Conservation (phyloP, 2,329 filamentous ascomycete genomes). For the Pseudocercospora pini-densiflorae region DNA sequence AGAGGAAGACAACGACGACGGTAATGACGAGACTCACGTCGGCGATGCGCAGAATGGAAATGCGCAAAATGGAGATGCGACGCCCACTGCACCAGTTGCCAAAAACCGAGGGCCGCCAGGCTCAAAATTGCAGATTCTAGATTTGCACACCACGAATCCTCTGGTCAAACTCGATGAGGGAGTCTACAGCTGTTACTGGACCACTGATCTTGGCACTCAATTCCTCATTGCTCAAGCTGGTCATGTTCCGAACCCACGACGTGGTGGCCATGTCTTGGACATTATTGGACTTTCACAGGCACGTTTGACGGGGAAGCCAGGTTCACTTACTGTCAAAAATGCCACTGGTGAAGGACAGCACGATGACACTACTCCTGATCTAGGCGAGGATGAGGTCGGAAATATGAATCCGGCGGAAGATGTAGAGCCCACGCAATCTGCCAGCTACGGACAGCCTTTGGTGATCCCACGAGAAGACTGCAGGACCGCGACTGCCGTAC, state of each 20-base stretch:
- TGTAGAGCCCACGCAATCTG: neutral
- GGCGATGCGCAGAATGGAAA: slow-evolving; percentile 6
- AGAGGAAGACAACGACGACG: slow-evolving; percentile 6
- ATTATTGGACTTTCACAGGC: slow-evolving; percentile 72
- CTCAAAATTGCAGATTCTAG: slow-evolving; percentile 73
- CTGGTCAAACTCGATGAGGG: slow-evolving; percentile 79
- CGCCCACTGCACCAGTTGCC: neutral
- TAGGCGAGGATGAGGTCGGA: slow-evolving; percentile 5
- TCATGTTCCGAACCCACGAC: slow-evolving; percentile 48
- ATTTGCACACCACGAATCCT: slow-evolving; percentile 75
- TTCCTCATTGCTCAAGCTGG: slow-evolving; percentile 60
- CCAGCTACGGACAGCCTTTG: slow-evolving; percentile 21
- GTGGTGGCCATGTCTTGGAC: slow-evolving; percentile 65
- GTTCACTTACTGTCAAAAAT: slow-evolving; percentile 54
- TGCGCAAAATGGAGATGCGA: neutral
- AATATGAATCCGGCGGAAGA: neutral
- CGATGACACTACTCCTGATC: neutral
- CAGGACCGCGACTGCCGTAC: slow-evolving; percentile 25
- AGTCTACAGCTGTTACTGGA: slow-evolving; percentile 81
- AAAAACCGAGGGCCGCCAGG: slow-evolving; percentile 35
- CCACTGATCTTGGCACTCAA: slow-evolving; percentile 80
- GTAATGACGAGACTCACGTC: neutral
- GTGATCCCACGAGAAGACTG: slow-evolving; percentile 30
- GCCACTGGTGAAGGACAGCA: slow-evolving; percentile 6
- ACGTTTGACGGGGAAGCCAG: slow-evolving; percentile 70